Evolutionary conservation across 345 rosid species (phyloP).

Genomic region (Syzygium jambos): DNA sequence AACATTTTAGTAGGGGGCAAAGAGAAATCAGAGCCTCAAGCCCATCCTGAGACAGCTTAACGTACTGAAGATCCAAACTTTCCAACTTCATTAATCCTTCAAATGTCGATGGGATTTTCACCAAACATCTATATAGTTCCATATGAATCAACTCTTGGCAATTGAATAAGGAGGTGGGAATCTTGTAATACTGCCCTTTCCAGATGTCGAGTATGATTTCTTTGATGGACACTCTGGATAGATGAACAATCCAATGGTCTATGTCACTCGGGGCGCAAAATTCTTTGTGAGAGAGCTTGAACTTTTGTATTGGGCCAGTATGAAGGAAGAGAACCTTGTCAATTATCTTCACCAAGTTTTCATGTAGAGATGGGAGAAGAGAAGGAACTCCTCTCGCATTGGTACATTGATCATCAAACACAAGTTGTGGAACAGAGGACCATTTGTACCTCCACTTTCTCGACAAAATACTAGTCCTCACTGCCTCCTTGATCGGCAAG

Average conservation of each 20-base stretch:
- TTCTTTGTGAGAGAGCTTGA: slow-evolving; percentile 54
- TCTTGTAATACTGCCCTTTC: slow-evolving; percentile 19
- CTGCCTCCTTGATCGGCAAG: neutral
- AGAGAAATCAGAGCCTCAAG: neutral
- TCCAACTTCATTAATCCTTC: neutral
- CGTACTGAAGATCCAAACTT: neutral
- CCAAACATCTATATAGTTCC: neutral
- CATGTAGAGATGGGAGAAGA: neutral
- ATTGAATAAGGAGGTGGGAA: neutral
- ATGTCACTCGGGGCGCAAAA: slow-evolving; percentile 43
- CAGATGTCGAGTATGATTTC: slow-evolving; percentile 53
- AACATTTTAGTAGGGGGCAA: neutral
- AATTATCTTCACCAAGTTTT: slow-evolving; percentile 34
- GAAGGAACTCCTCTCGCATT: slow-evolving; percentile 4
- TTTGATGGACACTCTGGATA: slow-evolving; percentile 35
- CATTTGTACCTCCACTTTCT: slow-evolving; percentile 2
- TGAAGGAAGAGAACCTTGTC: slow-evolving; percentile 54
- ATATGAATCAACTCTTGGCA: neutral
- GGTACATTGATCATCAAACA: slow-evolving; percentile 17
- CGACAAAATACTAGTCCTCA: slow-evolving; percentile 1
- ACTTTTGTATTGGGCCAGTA: slow-evolving; percentile 38
- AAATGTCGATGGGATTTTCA: neutral
- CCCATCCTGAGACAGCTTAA: neutral
- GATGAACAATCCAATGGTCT: slow-evolving; percentile 51
- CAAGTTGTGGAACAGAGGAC: neutral